A percentile compares a stretch with the other conserved stretches of the same genome.
These are phyloP conservation scores for Pichia sp. DNA, from an alignment of 1,139 yeast genomes.

Conservation along the genomic window DNA sequence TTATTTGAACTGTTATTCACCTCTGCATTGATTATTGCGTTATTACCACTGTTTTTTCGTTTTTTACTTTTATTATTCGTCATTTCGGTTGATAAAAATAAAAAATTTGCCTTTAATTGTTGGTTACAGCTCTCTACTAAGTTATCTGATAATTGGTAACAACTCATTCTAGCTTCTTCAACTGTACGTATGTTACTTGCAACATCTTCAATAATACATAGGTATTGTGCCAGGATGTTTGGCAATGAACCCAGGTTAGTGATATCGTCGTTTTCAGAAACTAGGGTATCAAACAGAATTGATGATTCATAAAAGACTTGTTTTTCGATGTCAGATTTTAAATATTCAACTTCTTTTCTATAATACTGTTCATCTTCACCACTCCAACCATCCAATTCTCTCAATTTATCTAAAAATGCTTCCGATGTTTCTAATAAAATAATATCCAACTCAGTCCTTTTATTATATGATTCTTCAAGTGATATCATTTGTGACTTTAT, in stretches of 20 bases:
- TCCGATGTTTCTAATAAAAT: constrained; percentile 39
- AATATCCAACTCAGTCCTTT: constrained; percentile 46
- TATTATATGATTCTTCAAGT: constrained; percentile 44
- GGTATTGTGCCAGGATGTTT: constrained; percentile 9
- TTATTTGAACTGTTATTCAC: neutral
- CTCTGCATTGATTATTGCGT: neutral
- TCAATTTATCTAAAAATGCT: constrained; percentile 23
- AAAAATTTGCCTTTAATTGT: constrained; percentile 1
- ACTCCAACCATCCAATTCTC: constrained; percentile 53
- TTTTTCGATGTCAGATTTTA: constrained; percentile 43
- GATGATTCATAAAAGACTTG: constrained; percentile 53
- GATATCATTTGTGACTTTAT: constrained; percentile 40
- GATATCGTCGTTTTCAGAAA: neutral
- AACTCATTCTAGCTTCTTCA: constrained; percentile 12
- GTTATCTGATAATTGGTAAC: constrained; percentile 8
- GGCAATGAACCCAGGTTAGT: constrained; percentile 6
- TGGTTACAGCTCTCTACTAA: constrained; percentile 6
- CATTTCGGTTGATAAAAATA: neutral
- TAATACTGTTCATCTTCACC: constrained; percentile 37
- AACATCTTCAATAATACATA: constrained; percentile 8
- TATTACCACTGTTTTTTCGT: constrained; percentile 6
- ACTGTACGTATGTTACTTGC: constrained; percentile 7
- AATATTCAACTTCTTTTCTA: constrained; percentile 35
- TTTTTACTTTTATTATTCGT: neutral
- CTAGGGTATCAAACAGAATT: constrained; percentile 34